Evolutionary conservation across 2,329 filamentous ascomycete genomes (phyloP), one percentile per base, ranked within the genome.

Genomic region (Cryphonectria parasitica): DNA sequence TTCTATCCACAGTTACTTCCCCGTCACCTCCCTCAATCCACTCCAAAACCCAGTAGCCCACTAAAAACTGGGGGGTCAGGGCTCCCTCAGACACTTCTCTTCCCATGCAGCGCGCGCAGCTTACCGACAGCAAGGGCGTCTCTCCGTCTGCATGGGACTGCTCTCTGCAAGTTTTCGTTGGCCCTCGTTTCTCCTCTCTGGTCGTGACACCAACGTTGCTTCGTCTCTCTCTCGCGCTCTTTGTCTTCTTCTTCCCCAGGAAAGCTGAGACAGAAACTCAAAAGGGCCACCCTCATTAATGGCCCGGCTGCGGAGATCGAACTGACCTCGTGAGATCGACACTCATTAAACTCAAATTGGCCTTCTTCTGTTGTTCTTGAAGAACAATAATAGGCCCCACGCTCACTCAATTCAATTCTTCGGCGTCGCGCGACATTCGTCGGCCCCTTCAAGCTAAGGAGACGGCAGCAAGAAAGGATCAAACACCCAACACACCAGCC

Each of bases 261-360:
- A 49, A 45, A 72, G 34, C 66, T 68, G 65, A 39, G 71, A 72
- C 45, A 41, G 52, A 60, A 68, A 54, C 39, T 43, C 64, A 45
- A 63, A 54, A 64, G 64, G 61, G 71, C 65, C 28, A 62, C 62
- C 68, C 68, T 66, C 56, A 22, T 58, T 22, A 25, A 54, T 41
- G n/a, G 54, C 54, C 67, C 63, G n/a, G 34, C 61, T n/a, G 66
- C 34, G 45, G 49, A 71, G 49, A 71, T 43, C 45, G 31, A 25
- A 25, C 45, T 34, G 64, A 34, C 49, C 15, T 31, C 58, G 43
- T 61, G 2, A 22, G 31, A 62, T 64, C 56, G 41, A 62, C 69
- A 56, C 49, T 71, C 62, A 41, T 68, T 68, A 43, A 68, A 5
- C 54, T 58, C 54, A 31, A 58, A 58, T 45, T 36, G 43, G 69